phyloP scores from a whole-genome alignment of 345 rosid species.

The Lepidium africanum region DNA sequence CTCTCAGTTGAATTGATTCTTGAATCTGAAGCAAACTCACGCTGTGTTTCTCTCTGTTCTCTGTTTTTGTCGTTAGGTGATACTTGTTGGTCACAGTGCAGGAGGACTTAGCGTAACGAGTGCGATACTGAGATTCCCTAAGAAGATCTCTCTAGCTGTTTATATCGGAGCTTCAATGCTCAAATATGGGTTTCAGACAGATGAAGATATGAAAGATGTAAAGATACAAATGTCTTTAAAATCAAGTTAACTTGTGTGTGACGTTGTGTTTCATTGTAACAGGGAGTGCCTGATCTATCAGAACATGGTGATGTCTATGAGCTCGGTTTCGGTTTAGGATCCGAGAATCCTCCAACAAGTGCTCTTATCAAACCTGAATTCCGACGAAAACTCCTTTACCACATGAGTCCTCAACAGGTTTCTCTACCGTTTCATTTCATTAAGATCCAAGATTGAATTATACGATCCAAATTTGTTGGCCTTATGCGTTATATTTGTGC shows the following conservation, averaged over 20 bases:
- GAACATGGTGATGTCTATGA: constrained; percentile 64
- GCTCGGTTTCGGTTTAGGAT: constrained; percentile 59
- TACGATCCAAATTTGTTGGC: too few species aligned
- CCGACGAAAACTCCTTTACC: constrained; percentile 54
- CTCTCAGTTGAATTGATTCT: not conserved
- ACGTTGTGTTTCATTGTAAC: constrained; percentile 19
- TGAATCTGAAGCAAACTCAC: constrained; percentile 9
- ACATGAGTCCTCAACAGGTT: constrained; percentile 72
- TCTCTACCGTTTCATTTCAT: constrained; percentile 1
- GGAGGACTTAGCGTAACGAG: constrained; percentile 79
- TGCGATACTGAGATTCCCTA: constrained; percentile 45
- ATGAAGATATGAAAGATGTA: constrained; percentile 63
- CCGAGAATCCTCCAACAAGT: constrained; percentile 66
- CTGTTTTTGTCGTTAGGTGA: constrained; percentile 40
- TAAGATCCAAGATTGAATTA: too few species aligned
- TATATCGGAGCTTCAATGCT: constrained; percentile 87
- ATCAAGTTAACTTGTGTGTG: constrained; percentile 15
- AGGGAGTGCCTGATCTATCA: constrained; percentile 84
- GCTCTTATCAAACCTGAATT: constrained; percentile 49
- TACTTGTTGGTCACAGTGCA: constrained; percentile 89
- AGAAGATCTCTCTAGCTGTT: constrained; percentile 57
- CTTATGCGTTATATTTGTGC: too few species aligned
- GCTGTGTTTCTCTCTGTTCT: constrained; percentile 2
- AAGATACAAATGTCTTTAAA: not conserved
- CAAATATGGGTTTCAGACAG: constrained; percentile 40